A percentile compares a stretch with the other conserved stretches of the same genome.
phyloP scores from a whole-genome alignment of 2,329 filamentous ascomycete species.

The Fusarium praegraminearum region DNA sequence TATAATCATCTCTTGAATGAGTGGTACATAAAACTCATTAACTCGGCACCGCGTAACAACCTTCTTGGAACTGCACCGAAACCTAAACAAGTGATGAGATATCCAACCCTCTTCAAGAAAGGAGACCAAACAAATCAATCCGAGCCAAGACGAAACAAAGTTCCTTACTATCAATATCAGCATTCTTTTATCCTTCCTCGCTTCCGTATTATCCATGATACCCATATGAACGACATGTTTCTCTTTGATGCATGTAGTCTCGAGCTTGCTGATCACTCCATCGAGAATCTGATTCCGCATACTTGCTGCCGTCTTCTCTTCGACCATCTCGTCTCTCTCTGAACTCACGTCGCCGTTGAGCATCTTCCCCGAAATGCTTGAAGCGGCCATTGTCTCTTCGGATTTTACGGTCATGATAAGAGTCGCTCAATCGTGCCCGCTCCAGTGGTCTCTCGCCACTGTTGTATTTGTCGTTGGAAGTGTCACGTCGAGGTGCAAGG shows the following conservation, averaged over 20 bases:
- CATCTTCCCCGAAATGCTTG: conserved; percentile 29
- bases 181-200: conserved; percentile 1
- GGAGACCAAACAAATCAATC: neutral
- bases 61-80: neutral
- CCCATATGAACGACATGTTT: conserved; percentile 6
- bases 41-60: neutral
- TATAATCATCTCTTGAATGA: neutral
- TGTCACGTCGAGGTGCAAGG: conserved; percentile 32
- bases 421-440: conserved; percentile 27
- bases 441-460: conserved; percentile 33
- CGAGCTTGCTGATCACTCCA: conserved; percentile 36
- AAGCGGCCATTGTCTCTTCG: conserved; percentile 31
- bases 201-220: conserved; percentile 2
- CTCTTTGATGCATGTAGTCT: conserved; percentile 37
- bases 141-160: neutral
- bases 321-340: conserved; percentile 18
- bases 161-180: neutral
- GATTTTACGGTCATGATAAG: conserved; percentile 13
- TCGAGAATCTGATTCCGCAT: conserved; percentile 17
- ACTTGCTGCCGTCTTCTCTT: neutral
- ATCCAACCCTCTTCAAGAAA: neutral
- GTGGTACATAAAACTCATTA: neutral
- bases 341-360: conserved; percentile 26
- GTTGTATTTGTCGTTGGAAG: conserved; percentile 17
- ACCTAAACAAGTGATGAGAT: neutral